Evolutionary conservation across 2,329 filamentous ascomycete genomes (phyloP).

Genomic region (Apiospora marii): DNA sequence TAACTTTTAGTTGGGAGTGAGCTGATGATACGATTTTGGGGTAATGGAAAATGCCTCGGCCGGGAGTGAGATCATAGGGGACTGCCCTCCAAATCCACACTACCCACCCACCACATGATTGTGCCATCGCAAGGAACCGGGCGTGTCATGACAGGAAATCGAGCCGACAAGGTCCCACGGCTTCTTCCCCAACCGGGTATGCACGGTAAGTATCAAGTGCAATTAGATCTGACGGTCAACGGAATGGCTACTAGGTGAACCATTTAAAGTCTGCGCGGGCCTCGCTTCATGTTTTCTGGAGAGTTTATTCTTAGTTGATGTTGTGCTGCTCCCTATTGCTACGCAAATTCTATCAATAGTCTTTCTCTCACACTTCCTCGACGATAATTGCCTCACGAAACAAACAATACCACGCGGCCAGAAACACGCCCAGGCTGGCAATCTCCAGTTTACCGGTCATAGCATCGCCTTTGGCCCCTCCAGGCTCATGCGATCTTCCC

Average conservation of each 20-base stretch:
- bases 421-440: neutral
- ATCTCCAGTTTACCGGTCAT: constrained; percentile 12
- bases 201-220: constrained; percentile 1
- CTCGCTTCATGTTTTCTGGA: constrained; percentile 1
- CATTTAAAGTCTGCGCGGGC: constrained; percentile 8
- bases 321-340: neutral
- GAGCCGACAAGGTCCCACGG: constrained; percentile 13
- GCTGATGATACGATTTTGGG: constrained; percentile 8
- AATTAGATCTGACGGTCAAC: neutral
- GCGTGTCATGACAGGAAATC: constrained; percentile 10
- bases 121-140: neutral
- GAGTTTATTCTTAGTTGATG: neutral
- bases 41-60: constrained; percentile 8
- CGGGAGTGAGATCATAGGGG: constrained; percentile 14
- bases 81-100: neutral
- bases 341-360: constrained; percentile 1
- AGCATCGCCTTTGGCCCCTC: constrained; percentile 1
- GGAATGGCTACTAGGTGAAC: neutral
- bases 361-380: constrained; percentile 1
- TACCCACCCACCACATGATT: constrained; percentile 14
- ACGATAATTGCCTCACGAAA: constrained; percentile 16
- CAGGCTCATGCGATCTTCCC: neutral
- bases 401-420: neutral
- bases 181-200: constrained; percentile 8
- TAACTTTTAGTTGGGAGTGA: constrained; percentile 8